Percentiles rank a stretch among this genome's conserved stretches.
Conservation (phyloP, 2,329 filamentous ascomycete species). For the Cercospora zeina region DNA sequence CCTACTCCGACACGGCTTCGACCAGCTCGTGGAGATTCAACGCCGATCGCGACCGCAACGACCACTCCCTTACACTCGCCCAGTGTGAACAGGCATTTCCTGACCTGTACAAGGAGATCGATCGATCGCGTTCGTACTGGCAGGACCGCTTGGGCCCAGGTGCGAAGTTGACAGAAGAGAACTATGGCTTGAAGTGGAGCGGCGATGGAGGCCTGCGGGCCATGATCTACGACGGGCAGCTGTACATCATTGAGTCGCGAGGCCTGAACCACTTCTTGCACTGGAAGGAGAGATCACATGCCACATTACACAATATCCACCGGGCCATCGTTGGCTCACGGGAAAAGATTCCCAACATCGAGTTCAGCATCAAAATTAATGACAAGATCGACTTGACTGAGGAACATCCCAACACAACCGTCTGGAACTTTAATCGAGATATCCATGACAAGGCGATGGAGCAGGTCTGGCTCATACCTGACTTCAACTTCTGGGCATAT, state of each 20-base stretch:
- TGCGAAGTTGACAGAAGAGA: slow-evolving; percentile 34
- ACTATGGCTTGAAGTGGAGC: slow-evolving; percentile 37
- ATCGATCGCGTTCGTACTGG: slow-evolving; percentile 36
- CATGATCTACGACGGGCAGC: slow-evolving; percentile 42
- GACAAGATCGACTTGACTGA: slow-evolving; percentile 45
- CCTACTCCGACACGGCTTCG: slow-evolving; percentile 8
- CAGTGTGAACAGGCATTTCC: slow-evolving; percentile 40
- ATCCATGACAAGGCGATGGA: slow-evolving; percentile 39
- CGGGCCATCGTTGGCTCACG: slow-evolving; percentile 50
- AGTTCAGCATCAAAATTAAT: slow-evolving; percentile 53
- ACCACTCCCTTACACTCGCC: slow-evolving; percentile 36
- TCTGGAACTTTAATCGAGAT: slow-evolving; percentile 46
- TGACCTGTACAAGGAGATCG: slow-evolving; percentile 39
- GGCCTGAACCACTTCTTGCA: slow-evolving; percentile 37
- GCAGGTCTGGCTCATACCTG: slow-evolving; percentile 53
- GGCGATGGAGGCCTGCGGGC: slow-evolving; percentile 39
- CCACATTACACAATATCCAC: slow-evolving; percentile 51
- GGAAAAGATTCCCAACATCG: slow-evolving; percentile 49
- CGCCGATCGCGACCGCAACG: slow-evolving; percentile 35
- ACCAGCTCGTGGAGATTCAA: slow-evolving; percentile 19
- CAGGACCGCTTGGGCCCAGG: slow-evolving; percentile 24
- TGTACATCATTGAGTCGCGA: slow-evolving; percentile 42
- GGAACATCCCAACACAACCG: slow-evolving; percentile 37
- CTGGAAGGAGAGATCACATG: slow-evolving; percentile 39
- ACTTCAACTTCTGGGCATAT: slow-evolving; percentile 57